Evolutionary conservation across 2,329 filamentous ascomycete genomes (phyloP).

Genomic region (Apiospora hydei): DNA sequence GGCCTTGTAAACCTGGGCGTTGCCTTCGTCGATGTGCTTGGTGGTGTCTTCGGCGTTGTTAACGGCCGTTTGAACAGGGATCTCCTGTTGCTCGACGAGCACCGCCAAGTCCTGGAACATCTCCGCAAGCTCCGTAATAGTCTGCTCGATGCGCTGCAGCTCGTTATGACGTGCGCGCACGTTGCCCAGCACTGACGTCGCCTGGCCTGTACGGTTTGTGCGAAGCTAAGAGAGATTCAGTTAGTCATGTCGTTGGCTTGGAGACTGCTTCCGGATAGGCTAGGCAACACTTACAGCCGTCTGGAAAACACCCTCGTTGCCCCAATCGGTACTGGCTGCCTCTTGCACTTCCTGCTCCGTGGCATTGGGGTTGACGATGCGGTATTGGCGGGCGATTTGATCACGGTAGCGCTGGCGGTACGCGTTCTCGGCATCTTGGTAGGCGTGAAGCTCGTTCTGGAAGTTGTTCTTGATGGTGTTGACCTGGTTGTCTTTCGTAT

Average conservation of each 20-base stretch:
- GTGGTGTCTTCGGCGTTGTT: conserved; percentile 70
- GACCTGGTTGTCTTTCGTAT: conserved; percentile 71
- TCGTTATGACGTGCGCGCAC: conserved; percentile 86
- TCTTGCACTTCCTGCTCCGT: conserved; percentile 74
- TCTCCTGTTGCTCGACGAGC: conserved; percentile 76
- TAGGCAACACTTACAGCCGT: conserved; percentile 65
- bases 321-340: conserved; percentile 75
- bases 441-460: conserved; percentile 73
- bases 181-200: conserved; percentile 75
- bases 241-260: neutral
- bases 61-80: conserved; percentile 67
- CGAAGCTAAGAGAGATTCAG: conserved; percentile 64
- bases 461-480: conserved; percentile 75
- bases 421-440: conserved; percentile 73
- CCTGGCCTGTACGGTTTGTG: conserved; percentile 77
- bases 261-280: neutral
- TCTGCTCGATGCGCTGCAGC: conserved; percentile 80
- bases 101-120: conserved; percentile 80
- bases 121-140: conserved; percentile 71
- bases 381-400: conserved; percentile 81
- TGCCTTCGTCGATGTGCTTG: conserved; percentile 72
- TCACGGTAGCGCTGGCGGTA: conserved; percentile 78
- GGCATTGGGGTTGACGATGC: conserved; percentile 84
- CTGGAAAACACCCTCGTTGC: conserved; percentile 82
- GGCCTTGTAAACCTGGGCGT: conserved; percentile 72